Evolutionary conservation across 768 basidiomycete genomes (phyloP).

Genomic region (Phanerochaete sordida): DNA sequence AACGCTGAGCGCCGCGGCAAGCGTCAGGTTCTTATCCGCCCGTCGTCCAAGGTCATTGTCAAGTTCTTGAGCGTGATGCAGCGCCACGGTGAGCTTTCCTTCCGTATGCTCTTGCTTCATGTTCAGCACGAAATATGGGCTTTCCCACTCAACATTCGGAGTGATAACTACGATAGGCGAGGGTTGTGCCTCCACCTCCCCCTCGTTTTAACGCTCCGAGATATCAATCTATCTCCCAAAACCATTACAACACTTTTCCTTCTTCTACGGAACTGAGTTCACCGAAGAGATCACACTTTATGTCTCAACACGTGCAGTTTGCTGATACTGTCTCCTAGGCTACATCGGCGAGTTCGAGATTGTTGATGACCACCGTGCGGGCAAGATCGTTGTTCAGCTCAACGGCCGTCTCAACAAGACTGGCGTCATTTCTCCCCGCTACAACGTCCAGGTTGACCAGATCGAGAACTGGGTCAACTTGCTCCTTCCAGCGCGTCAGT

Average conservation of each 20-base stretch:
- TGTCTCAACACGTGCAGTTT: neutral
- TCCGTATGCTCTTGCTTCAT: constrained; percentile 6
- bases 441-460: constrained; percentile 90
- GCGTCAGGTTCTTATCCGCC: constrained; percentile 97
- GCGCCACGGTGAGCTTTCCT: constrained; percentile 72
- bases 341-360: constrained; percentile 99
- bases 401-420: constrained; percentile 99
- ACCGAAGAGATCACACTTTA: constrained; percentile 50
- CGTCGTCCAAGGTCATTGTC: constrained; percentile 96
- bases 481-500: constrained; percentile 92
- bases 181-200: constrained; percentile 53
- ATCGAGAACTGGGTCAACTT: constrained; percentile 98
- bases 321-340: constrained; percentile 41
- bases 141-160: constrained; percentile 41
- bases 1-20: constrained; percentile 99
- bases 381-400: constrained; percentile 97
- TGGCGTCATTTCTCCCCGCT: constrained; percentile 99
- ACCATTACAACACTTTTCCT: constrained; percentile 58
- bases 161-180: constrained; percentile 85
- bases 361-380: constrained; percentile 97
- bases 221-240: constrained; percentile 51
- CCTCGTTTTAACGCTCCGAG: constrained; percentile 84
- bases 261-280: constrained; percentile 43
- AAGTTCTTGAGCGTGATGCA: constrained; percentile 99
- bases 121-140: too few species aligned